Conservation (phyloP, 805 yeast species). For the Spathaspora girioi region DNA sequence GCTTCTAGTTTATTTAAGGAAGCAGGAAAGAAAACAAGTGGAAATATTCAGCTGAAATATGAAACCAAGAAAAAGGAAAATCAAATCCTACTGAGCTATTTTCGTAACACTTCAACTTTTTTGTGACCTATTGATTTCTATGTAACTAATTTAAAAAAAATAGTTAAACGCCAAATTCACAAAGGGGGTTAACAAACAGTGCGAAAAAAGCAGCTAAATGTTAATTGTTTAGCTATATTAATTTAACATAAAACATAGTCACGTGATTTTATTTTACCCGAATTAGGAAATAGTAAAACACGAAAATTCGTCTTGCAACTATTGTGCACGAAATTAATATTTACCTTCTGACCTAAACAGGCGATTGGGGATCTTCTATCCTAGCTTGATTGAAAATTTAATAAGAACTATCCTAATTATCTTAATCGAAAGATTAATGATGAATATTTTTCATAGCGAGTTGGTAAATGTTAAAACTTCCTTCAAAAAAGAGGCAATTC, state of each 20-base stretch:
- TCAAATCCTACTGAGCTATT: too few relatives aligned
- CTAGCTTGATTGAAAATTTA: too few relatives aligned
- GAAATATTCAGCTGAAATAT: too few relatives aligned
- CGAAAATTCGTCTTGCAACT: background rate
- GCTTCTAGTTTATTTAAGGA: too few relatives aligned
- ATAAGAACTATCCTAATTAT: too few relatives aligned
- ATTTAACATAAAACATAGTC: background rate
- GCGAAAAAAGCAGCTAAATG: background rate
- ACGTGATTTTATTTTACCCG: background rate
- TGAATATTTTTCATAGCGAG: too few relatives aligned
- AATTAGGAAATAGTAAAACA: background rate
- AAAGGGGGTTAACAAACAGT: background rate
- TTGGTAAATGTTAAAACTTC: too few relatives aligned
- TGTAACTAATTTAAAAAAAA: background rate
- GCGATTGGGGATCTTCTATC: too few relatives aligned
- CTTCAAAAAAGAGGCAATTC: too few relatives aligned
- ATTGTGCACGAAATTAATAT: background rate
- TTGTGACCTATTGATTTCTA: background rate
- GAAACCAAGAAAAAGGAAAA: too few relatives aligned
- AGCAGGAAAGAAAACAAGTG: too few relatives aligned
- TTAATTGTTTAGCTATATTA: background rate
- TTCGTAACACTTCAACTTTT: background rate
- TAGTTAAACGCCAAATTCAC: background rate
- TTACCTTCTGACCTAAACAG: background rate
- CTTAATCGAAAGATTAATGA: too few relatives aligned